Evolutionary conservation across 164 flowering plant genomes (phyloP), one percentile per base, ranked within the genome.

Genomic region (Echeveria elegans): DNA sequence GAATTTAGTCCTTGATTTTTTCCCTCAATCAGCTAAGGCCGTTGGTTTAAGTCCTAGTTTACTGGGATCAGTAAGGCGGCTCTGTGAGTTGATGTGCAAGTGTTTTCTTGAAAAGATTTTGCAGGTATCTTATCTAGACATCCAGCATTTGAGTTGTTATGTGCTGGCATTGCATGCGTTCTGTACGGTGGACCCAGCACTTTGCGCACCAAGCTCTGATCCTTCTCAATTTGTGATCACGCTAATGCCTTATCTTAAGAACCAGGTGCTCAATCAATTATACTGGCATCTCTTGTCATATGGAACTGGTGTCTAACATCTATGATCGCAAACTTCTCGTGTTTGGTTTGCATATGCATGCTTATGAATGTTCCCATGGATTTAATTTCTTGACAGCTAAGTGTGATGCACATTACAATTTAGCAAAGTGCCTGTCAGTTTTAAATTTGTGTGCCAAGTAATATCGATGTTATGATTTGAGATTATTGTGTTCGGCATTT

Each of bases 61-160:
- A 12, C 79, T 89, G 69, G 84, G 96, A 69, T 73, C 96, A 40
- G 97, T 90, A 24, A 92, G 96, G 12, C 86, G 82, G 76, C 92
- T 97, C 15, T 92, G 97, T 72, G 99, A 92, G 77, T 69, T 91
- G 56, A 95, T 95, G 96, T 95, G 99, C 92, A 90, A 87, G 80
- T 90, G 87, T 79, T 80, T 90, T 67, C 75, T 95, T 69, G 99
- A 95, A 75, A 88, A 82, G 75, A 85, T 92, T 74, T 77, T 95
- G 84, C 96, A 92, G 96, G 97, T 91, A 74, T 3, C n/a, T 30
- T 63, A 21, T 37, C 16, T 34, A 36, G 2, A 40, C 23, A 24
- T 63, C 65, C 21, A 5, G 6, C 1, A 32, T 40, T 21, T 63
- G 45, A 21, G 14, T 63, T 34, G 19, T 16, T 95, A 92, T 80